These are phyloP conservation scores for Takashimella koratensis DNA, from an alignment of 1,284 basidiomycete species.

Conservation along the genomic window DNA sequence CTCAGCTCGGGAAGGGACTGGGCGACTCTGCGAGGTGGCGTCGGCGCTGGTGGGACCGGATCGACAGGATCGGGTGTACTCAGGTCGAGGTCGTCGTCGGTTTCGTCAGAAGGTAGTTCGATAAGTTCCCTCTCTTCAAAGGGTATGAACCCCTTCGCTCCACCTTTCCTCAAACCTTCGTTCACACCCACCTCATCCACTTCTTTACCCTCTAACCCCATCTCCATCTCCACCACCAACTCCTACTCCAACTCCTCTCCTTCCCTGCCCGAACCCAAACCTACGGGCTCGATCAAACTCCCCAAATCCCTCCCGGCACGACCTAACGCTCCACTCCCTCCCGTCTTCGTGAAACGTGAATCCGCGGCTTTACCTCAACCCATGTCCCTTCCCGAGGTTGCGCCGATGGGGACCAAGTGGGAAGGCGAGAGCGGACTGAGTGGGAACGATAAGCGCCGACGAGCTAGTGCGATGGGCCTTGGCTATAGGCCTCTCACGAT, in stretches of 20 bases:
- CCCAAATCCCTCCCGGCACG: constrained; percentile 21
- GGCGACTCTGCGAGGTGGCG: no score
- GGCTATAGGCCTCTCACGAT: background rate
- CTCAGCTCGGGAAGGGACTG: no score
- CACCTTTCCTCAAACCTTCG: background rate
- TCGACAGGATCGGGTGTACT: background rate
- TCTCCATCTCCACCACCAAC: background rate
- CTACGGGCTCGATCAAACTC: background rate
- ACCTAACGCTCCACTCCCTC: constrained; percentile 23
- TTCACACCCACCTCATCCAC: background rate
- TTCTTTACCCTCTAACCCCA: background rate
- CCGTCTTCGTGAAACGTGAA: constrained; percentile 34
- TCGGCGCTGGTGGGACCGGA: no score
- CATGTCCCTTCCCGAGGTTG: constrained; percentile 31
- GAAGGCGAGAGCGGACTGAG: constrained; percentile 21
- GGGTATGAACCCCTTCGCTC: background rate
- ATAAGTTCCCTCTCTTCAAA: background rate
- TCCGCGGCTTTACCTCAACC: constrained; percentile 32
- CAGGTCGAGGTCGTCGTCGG: background rate
- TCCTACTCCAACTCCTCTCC: background rate
- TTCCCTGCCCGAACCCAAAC: constrained; percentile 17
- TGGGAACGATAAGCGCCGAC: constrained; percentile 32
- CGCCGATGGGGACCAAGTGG: constrained; percentile 31
- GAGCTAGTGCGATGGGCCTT: constrained; percentile 17
- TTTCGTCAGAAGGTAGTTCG: background rate